Conservation (phyloP, 1,284 basidiomycete genomes). For the Naganishia sp. region DNA sequence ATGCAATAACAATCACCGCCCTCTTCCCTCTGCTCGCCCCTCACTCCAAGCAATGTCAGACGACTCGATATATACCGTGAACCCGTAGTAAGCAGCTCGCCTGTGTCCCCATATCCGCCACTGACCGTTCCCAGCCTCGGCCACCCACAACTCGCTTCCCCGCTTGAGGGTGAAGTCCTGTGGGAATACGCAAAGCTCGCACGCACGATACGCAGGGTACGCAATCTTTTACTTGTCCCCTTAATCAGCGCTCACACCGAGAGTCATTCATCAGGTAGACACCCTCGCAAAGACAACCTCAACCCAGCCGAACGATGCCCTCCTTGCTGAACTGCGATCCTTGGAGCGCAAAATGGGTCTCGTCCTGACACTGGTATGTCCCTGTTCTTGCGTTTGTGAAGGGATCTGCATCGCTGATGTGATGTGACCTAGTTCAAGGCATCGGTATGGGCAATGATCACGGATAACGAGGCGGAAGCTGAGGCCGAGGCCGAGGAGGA, state of each 20-base stretch:
- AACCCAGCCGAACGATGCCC: conserved; percentile 69
- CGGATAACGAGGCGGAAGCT: conserved; percentile 70
- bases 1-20: background rate
- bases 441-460: conserved; percentile 90
- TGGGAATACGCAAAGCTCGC: conserved; percentile 78
- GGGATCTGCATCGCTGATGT: conserved; percentile 22
- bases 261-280: conserved; percentile 44
- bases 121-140: conserved; percentile 40
- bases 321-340: conserved; percentile 75
- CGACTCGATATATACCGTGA: conserved; percentile 26
- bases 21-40: background rate
- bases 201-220: conserved; percentile 67
- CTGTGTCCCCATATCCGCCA: background rate
- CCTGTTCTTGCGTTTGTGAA: conserved; percentile 32
- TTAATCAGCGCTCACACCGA: background rate
- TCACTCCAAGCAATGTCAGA: conserved; percentile 1
- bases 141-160: conserved; percentile 61
- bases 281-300: conserved; percentile 50
- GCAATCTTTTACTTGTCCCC: conserved; percentile 37
- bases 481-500: conserved; percentile 36
- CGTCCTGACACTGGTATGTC: conserved; percentile 76
- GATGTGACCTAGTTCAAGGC: conserved; percentile 73
- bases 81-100: conserved; percentile 25
- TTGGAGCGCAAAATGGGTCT: conserved; percentile 94
- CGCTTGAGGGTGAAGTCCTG: conserved; percentile 68